A percentile compares a stretch with the other conserved stretches of the same genome.
phyloP scores from a whole-genome alignment of 2,329 filamentous ascomycete genomes.

The Talaromyces sp. region DNA sequence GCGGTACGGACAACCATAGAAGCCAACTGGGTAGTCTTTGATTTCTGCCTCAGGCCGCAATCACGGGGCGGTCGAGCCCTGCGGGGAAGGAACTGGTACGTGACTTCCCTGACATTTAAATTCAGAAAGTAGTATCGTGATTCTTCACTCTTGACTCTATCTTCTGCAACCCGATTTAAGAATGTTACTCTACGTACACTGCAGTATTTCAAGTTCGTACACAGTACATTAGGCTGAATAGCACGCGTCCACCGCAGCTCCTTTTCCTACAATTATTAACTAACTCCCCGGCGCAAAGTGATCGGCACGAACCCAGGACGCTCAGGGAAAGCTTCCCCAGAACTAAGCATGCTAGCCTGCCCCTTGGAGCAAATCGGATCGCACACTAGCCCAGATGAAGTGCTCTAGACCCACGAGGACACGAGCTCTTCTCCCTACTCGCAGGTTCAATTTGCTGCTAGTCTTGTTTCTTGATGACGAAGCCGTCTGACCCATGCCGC shows the following conservation, averaged over 20 bases:
- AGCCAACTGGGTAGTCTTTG: constrained; percentile 16
- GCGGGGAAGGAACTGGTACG: not conserved
- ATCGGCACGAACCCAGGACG: not conserved
- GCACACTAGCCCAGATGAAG: not conserved
- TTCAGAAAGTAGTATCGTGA: no score
- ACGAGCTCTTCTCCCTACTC: not conserved
- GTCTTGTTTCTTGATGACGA: not conserved
- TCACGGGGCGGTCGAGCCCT: not conserved
- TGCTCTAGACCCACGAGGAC: not conserved
- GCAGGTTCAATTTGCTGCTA: not conserved
- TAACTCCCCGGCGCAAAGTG: not conserved
- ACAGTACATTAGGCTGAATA: not conserved
- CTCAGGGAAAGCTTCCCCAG: not conserved
- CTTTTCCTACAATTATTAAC: not conserved
- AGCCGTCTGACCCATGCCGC: not conserved
- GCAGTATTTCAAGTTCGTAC: no score
- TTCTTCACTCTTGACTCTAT: not conserved
- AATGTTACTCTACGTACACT: not conserved
- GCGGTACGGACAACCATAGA: constrained; percentile 14
- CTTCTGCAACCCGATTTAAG: not conserved
- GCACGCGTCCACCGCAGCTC: not conserved
- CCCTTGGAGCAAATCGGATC: not conserved
- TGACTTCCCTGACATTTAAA: no score
- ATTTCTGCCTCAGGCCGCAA: constrained; percentile 15
- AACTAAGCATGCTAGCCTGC: not conserved